A percentile compares a stretch with the other conserved stretches of the same genome.
Evolutionary conservation across 1,284 basidiomycete genomes (phyloP).

Genomic region (Albatrellus sp.): DNA sequence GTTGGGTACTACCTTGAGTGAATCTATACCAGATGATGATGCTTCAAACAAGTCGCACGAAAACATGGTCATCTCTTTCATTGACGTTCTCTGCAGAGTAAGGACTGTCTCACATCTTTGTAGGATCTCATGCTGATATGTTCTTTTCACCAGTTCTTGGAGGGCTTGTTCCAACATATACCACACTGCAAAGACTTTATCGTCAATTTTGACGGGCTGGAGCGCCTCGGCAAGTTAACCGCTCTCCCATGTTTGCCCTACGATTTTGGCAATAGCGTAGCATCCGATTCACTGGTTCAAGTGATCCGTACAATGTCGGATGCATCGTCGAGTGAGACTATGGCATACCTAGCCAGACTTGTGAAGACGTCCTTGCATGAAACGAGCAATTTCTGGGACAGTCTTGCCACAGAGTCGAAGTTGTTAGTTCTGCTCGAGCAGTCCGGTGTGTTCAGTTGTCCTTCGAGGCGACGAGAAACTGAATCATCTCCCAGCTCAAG

Average conservation of each 20-base stretch:
- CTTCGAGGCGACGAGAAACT: constrained; percentile 5
- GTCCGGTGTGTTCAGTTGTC: constrained; percentile 21
- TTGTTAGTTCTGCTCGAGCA: constrained; percentile 49
- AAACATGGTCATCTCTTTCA: constrained; percentile 62
- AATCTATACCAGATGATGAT: constrained; percentile 21
- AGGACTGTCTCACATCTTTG: constrained; percentile 1
- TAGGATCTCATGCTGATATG: constrained; percentile 6
- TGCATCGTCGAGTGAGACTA: constrained; percentile 67
- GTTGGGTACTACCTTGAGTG: constrained; percentile 3
- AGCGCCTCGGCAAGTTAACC: constrained; percentile 67
- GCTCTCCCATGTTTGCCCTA: constrained; percentile 82
- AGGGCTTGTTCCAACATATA: constrained; percentile 87
- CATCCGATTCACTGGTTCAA: constrained; percentile 77
- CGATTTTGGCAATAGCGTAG: constrained; percentile 75
- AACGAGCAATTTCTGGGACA: constrained; percentile 64
- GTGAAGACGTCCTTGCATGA: constrained; percentile 63
- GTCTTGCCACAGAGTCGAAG: constrained; percentile 39
- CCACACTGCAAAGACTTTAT: constrained; percentile 91
- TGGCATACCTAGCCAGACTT: constrained; percentile 61
- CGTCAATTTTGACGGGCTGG: constrained; percentile 60
- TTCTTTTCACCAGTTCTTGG: constrained; percentile 55
- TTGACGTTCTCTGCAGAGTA: constrained; percentile 67
- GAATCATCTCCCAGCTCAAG: constrained; percentile 23
- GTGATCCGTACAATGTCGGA: constrained; percentile 86
- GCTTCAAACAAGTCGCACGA: constrained; percentile 42